These are phyloP conservation scores for Diaporthe citriasiana DNA, from an alignment of 2,329 filamentous ascomycete genomes.

Conservation along the genomic window DNA sequence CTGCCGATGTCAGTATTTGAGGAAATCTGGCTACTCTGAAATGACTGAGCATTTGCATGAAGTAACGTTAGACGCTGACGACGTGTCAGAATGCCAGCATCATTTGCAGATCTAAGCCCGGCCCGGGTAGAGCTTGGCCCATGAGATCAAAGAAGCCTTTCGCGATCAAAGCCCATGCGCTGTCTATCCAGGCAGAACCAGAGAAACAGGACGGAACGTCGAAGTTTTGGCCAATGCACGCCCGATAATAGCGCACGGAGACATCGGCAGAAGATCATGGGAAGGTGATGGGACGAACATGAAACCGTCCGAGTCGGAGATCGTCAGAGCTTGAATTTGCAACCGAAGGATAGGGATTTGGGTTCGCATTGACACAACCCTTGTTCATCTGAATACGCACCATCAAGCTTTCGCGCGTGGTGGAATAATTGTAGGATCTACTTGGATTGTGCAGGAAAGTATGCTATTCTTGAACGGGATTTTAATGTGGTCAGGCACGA, in stretches of 20 bases:
- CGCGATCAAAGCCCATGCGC: neutral
- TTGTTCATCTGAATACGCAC: neutral
- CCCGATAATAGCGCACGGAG: neutral
- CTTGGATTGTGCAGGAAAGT: neutral
- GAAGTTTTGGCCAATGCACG: constrained; percentile 17
- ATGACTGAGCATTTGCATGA: neutral
- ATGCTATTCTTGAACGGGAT: neutral
- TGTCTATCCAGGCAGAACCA: neutral
- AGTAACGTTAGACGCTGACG: neutral
- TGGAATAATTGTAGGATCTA: neutral
- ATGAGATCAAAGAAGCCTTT: neutral
- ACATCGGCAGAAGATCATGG: constrained; percentile 10
- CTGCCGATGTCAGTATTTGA: neutral
- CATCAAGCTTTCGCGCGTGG: neutral
- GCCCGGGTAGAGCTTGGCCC: constrained; percentile 12
- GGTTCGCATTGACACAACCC: neutral
- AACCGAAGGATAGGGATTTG: neutral
- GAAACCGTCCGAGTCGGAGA: constrained; percentile 22
- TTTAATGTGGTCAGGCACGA: neutral
- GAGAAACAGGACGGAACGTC: neutral
- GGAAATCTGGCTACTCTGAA: neutral
- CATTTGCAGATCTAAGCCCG: constrained; percentile 20
- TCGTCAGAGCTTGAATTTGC: neutral
- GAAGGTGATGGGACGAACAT: constrained; percentile 23
- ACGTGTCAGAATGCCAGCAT: constrained; percentile 24